phyloP scores from a whole-genome alignment of 2,329 filamentous ascomycete species.

The Ophiocordyceps camponoti-leonardi region DNA sequence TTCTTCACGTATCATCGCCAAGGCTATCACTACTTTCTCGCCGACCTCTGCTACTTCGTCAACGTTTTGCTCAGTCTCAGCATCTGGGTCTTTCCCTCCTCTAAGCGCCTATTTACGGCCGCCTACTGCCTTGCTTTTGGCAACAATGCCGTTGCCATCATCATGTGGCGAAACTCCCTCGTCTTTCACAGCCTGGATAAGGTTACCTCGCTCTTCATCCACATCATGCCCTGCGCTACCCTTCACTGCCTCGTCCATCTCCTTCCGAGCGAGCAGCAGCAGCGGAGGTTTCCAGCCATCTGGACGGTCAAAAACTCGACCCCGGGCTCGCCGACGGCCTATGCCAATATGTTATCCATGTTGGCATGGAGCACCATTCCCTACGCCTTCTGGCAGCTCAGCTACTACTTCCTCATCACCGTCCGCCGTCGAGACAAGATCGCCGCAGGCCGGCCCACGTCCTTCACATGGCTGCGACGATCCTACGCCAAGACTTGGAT shows the following conservation, averaged over 20 bases:
- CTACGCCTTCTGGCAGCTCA: conserved; percentile 82
- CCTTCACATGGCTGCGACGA: conserved; percentile 89
- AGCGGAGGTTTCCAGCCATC: conserved; percentile 63
- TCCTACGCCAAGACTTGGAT: conserved; percentile 85
- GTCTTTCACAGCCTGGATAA: conserved; percentile 99
- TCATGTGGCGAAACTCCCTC: conserved; percentile 97
- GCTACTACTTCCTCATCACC: conserved; percentile 90
- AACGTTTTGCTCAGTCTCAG: conserved; percentile 70
- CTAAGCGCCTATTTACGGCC: conserved; percentile 81
- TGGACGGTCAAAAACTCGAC: conserved; percentile 57
- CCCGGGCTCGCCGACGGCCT: conserved; percentile 61
- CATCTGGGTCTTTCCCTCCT: conserved; percentile 80
- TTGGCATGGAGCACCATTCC: conserved; percentile 86
- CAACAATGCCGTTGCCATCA: conserved; percentile 94
- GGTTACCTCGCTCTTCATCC: conserved; percentile 94
- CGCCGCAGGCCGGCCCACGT: conserved; percentile 83
- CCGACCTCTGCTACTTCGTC: conserved; percentile 96
- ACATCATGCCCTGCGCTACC: conserved; percentile 94
- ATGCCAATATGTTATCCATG: conserved; percentile 65
- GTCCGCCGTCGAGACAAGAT: conserved; percentile 92
- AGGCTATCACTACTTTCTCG: conserved; percentile 93
- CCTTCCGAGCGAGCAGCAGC: conserved; percentile 45
- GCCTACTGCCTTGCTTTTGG: conserved; percentile 86
- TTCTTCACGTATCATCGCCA: conserved; percentile 80
- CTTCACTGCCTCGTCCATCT: conserved; percentile 88